phyloP scores from a whole-genome alignment of 1,284 basidiomycete species.

The Puccinia coronata region DNA sequence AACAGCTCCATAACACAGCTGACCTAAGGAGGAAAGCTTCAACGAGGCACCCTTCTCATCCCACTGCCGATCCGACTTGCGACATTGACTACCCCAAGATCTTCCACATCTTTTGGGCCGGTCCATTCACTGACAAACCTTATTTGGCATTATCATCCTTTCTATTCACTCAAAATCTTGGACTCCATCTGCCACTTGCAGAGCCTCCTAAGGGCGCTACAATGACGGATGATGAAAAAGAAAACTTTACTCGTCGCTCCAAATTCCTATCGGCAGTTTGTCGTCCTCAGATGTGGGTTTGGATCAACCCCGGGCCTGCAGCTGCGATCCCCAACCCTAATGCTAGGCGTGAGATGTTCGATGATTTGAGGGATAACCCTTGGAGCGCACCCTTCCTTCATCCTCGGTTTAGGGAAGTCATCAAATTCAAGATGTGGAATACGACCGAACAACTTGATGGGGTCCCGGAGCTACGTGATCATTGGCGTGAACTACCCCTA shows the following conservation, averaged over 20 bases:
- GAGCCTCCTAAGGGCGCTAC: conserved; percentile 50
- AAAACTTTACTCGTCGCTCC: conserved; percentile 24
- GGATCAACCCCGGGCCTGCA: conserved; percentile 77
- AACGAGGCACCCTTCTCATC: conserved; percentile 57
- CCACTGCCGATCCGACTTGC: conserved; percentile 62
- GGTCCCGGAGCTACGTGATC: conserved; percentile 72
- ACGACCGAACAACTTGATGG: conserved; percentile 83
- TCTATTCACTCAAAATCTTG: conserved; percentile 78
- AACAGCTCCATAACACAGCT: conserved; percentile 27
- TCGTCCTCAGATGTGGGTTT: conserved; percentile 78
- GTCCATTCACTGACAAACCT: conserved; percentile 79
- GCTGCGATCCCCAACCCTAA: conserved; percentile 70
- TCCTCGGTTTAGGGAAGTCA: conserved; percentile 73
- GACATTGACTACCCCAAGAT: conserved; percentile 71
- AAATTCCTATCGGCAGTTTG: conserved; percentile 61
- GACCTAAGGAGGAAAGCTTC: conserved; percentile 51
- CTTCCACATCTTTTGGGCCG: conserved; percentile 85
- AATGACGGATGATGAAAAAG: conserved; percentile 48
- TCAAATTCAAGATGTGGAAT: conserved; percentile 85
- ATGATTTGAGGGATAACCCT: conserved; percentile 70
- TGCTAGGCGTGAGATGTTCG: conserved; percentile 69
- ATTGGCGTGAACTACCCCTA: conserved; percentile 70
- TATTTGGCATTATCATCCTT: conserved; percentile 76
- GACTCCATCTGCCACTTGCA: conserved; percentile 63
- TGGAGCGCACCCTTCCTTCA: conserved; percentile 84